Evolutionary conservation across 1,284 basidiomycete genomes (phyloP), one percentile per base, ranked within the genome.

Genomic region (Polyporus tsugae): DNA sequence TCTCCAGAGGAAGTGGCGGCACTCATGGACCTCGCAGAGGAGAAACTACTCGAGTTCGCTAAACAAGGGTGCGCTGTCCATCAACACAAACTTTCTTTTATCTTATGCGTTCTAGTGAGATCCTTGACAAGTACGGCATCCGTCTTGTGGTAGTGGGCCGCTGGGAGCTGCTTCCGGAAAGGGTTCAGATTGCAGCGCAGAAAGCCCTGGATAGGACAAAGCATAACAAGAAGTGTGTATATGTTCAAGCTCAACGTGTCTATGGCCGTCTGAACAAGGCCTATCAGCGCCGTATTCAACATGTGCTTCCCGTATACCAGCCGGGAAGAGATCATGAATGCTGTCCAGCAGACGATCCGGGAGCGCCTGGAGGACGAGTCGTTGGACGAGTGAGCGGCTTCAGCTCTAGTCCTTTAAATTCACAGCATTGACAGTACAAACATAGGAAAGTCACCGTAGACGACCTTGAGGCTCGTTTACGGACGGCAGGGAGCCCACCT

Each of bases 221-320:
- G 61, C 79, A 91, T 63, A 94, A 99, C 75, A 83, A 84, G 19
- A 82, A 85, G 95, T 95, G 70, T 62, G 85, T 77, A 57, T 25
- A 25, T 25, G 2, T 2, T 59, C 6, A 3, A 6, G 15, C 38
- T 25, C 46, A 9, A 25, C 11, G 46, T 13, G 10, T 25, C 13
- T 22, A 10, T 58, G 1, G 15, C 33, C 17, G 10, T 42, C 19
- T 42, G 36, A 60, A 29, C 39, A 2, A 41, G 11, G 15, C 6
- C 15, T 6, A 13, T 10, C 67, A 97, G 95, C 49, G 92, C 95
- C 0, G 92, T 97, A 42, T 85, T 99, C 57, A 99, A 99, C 76
- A 84, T 99, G 15, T 97, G 95, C 81, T 96, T 97, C 84, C 94
- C 98, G 0, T 99, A 99, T 77, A 87, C 95, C 0, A 94, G 96